Conservation (phyloP, 345 rosid genomes). For the Raphanus sativus region DNA sequence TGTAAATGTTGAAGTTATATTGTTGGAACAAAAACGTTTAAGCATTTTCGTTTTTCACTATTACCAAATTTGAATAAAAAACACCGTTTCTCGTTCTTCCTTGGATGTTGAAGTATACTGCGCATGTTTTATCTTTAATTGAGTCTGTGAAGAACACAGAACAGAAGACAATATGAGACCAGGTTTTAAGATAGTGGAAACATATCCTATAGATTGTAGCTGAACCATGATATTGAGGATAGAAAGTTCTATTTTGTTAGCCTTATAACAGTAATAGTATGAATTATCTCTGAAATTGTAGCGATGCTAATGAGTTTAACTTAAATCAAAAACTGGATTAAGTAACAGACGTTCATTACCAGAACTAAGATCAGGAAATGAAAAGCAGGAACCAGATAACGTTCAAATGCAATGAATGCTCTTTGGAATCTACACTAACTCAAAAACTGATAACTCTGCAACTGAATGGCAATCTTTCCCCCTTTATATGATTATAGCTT, state of each 20-base stretch:
- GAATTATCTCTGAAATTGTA: neutral
- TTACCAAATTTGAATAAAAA: slow-evolving; percentile 19
- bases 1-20: slow-evolving; percentile 3
- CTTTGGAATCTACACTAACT: slow-evolving; percentile 1
- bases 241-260: too few relatives aligned
- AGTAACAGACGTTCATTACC: neutral
- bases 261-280: neutral
- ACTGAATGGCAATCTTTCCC: neutral
- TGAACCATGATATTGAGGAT: too few relatives aligned
- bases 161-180: too few relatives aligned
- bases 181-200: too few relatives aligned
- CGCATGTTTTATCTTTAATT: too few relatives aligned
- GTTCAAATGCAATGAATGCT: neutral
- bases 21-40: neutral
- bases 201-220: too few relatives aligned
- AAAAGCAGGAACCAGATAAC: neutral
- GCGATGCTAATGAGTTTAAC: neutral
- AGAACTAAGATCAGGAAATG: neutral
- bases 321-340: neutral
- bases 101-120: neutral
- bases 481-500: neutral
- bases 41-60: neutral
- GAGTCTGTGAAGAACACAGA: too few relatives aligned
- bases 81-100: neutral
- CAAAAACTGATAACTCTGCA: neutral